Evolutionary conservation across 768 basidiomycete species (phyloP), one percentile per base, ranked within the genome.

Genomic region (Phylloporus sp.): DNA sequence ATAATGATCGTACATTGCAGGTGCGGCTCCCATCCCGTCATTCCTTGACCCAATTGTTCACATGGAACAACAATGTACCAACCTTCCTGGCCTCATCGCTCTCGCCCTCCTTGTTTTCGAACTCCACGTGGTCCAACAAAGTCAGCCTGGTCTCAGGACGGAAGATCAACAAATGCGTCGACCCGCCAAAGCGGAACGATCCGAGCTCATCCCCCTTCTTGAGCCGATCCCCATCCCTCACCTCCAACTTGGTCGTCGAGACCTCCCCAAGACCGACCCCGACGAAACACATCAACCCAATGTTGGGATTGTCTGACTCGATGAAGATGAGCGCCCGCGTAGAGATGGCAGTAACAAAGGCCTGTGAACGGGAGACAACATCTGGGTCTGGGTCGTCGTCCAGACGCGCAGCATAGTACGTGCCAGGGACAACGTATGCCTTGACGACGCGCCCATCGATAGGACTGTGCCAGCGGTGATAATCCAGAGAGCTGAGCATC

Each of bases 391-490:
- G 62, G 20, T 60, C 50, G 10, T 54, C 52, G 41, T 44, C 60
- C 11, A 66, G 63, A 3, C 66, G 60, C 13, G 65, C 62, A 11
- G 72, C 71, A 48, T 74, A 82, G 59, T 79, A 78, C 2, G 74
- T 73, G 2, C 79, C 77, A 8, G 77, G 76, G 14, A 80, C 61
- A 31, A 71, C 55, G n/a, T 69, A 69, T 10, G 64, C 61, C 60
- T 74, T 65, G 13, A 53, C 59, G 28, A 80, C 63, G 1, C 35
- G 62, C 3, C 78, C 78, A 32, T 69, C 66, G 10, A 84, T 71
- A 45, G 83, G 83, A 40, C 70, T 64, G 60, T 79, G 78, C 81
- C 81, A 83, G 55, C 81, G 76, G 55, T 84, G 82, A 55, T 82
- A 84, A 22, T 72, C 70, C 26, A 71, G 52, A 1, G 78, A 70